These are phyloP conservation scores for Microcyclosporella mali DNA, from an alignment of 2,329 filamentous ascomycete genomes.

Conservation along the genomic window DNA sequence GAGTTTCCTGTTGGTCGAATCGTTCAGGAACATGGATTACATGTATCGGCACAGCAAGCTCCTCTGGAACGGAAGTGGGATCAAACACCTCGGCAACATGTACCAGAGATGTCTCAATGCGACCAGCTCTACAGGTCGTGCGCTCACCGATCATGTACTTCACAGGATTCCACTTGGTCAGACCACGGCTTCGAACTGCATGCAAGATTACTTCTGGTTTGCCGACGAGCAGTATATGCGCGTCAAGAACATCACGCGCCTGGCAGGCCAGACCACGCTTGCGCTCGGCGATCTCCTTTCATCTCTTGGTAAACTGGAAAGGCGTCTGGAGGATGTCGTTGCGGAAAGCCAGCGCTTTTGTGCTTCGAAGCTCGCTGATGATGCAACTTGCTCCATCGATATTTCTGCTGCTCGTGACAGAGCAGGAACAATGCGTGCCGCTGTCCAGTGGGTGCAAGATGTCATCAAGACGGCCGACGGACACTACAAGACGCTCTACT, in stretches of 20 bases:
- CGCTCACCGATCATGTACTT: neutral
- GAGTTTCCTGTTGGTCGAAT: constrained; percentile 3
- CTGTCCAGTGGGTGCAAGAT: constrained; percentile 4
- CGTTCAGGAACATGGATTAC: constrained; percentile 6
- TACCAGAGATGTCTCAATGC: neutral
- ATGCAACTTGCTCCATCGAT: neutral
- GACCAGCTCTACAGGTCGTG: neutral
- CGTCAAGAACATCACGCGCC: constrained; percentile 2
- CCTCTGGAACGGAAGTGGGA: neutral
- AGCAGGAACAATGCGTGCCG: neutral
- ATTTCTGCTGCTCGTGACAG: neutral
- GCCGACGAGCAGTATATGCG: neutral
- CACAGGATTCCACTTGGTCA: constrained; percentile 3
- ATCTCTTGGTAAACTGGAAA: constrained; percentile 4
- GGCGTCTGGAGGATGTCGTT: constrained; percentile 1
- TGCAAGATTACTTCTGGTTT: constrained; percentile 7
- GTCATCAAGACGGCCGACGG: constrained; percentile 2
- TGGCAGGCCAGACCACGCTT: constrained; percentile 1
- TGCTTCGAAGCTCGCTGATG: neutral
- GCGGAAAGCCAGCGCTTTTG: neutral
- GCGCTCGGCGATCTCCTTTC: neutral
- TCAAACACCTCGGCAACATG: neutral
- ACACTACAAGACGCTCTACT: constrained; percentile 7
- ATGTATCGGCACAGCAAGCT: constrained; percentile 1
- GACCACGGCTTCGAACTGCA: constrained; percentile 2